phyloP scores from a whole-genome alignment of 192 early-diverging fungal species.

The Coemansia sp. region DNA sequence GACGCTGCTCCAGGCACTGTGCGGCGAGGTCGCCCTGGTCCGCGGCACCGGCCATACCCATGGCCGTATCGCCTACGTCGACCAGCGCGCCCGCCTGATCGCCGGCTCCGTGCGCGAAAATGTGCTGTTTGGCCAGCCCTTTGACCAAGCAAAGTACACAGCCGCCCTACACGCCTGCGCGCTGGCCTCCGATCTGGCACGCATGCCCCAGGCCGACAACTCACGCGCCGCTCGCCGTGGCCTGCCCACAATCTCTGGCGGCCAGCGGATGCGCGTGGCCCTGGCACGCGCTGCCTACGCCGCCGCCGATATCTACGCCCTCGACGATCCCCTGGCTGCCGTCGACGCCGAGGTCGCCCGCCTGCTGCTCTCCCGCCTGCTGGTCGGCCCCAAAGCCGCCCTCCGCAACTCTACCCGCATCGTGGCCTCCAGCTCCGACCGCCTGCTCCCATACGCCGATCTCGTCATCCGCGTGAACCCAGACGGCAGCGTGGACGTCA shows the following conservation, averaged over 20 bases:
- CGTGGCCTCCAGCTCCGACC: too few species aligned
- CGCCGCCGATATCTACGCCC: conserved; percentile 71
- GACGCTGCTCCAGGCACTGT: conserved; percentile 51
- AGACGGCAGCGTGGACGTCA: too few species aligned
- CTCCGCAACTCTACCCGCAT: not conserved
- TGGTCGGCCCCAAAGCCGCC: not conserved
- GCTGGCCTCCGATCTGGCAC: conserved; percentile 49
- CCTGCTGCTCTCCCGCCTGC: conserved; percentile 65
- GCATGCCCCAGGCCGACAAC: conserved; percentile 33
- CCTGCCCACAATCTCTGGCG: conserved; percentile 51
- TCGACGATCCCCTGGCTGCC: conserved; percentile 48
- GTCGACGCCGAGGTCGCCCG: conserved; percentile 67
- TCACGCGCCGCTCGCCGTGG: conserved; percentile 22
- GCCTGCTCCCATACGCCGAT: too few species aligned
- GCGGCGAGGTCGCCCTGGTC: conserved; percentile 40
- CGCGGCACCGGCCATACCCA: conserved; percentile 14
- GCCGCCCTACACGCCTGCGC: conserved; percentile 51
- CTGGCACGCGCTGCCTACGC: conserved; percentile 70
- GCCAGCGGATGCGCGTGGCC: conserved; percentile 51
- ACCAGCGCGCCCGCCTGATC: conserved; percentile 78
- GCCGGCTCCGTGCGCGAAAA: conserved; percentile 59
- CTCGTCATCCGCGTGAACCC: too few species aligned
- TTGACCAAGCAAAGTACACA: conserved; percentile 38
- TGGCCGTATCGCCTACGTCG: conserved; percentile 57
- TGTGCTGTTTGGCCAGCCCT: conserved; percentile 57